Conservation (phyloP, 495 filamentous ascomycete species). For the Neurospora africana region DNA sequence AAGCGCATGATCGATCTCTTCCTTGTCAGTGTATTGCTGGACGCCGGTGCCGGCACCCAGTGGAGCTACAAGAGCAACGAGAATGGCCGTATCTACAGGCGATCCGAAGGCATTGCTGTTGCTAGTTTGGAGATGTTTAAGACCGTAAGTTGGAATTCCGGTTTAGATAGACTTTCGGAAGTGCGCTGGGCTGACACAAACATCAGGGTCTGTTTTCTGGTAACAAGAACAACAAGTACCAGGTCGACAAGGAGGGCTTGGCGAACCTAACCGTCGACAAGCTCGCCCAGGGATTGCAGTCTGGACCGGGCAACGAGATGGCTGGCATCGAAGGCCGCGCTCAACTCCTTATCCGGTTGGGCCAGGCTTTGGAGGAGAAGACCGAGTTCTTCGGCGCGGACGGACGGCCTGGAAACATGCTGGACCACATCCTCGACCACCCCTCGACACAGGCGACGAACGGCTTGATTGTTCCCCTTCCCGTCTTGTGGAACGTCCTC, state of each 20-base stretch:
- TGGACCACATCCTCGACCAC: slow-evolving; percentile 90
- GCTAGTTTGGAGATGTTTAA: slow-evolving; percentile 98
- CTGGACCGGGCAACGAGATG: slow-evolving; percentile 68
- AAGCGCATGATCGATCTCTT: slow-evolving; percentile 77
- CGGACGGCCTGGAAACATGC: slow-evolving; percentile 85
- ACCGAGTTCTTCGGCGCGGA: slow-evolving; percentile 77
- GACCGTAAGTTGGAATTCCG: slow-evolving; percentile 25
- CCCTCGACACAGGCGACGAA: slow-evolving; percentile 78
- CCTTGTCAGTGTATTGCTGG: slow-evolving; percentile 79
- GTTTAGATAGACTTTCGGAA: neutral
- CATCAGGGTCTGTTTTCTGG: slow-evolving; percentile 77
- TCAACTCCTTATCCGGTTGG: slow-evolving; percentile 65
- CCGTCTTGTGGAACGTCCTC: slow-evolving; percentile 80
- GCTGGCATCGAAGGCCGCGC: slow-evolving; percentile 82
- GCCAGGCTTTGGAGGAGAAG: slow-evolving; percentile 61
- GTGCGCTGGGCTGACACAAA: neutral
- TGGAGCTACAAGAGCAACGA: slow-evolving; percentile 90
- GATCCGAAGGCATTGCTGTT: slow-evolving; percentile 88
- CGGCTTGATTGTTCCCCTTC: slow-evolving; percentile 77
- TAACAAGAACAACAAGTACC: slow-evolving; percentile 65
- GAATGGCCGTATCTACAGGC: slow-evolving; percentile 70
- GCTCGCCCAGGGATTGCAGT: slow-evolving; percentile 73
- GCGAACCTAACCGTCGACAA: slow-evolving; percentile 62
- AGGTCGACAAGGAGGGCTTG: slow-evolving; percentile 79
- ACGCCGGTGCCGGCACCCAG: slow-evolving; percentile 71